Conservation (phyloP, 345 rosid species). For the Euphorbia peplus region DNA sequence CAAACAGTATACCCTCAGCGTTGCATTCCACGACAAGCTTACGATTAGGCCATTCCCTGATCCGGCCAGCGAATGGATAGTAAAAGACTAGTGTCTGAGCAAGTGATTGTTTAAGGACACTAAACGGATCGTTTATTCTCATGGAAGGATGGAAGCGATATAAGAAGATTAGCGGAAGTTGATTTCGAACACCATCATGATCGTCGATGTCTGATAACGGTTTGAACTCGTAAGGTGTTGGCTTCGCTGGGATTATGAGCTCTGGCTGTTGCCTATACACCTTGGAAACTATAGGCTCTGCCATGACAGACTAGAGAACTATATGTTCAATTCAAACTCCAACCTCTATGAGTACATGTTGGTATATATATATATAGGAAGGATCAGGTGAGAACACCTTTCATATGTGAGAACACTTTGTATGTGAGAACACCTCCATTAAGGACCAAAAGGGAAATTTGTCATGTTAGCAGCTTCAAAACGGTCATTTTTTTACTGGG, state of each 20-base stretch:
- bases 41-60: neutral
- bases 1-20: conserved; percentile 9
- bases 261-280: conserved; percentile 11
- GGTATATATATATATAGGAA: too few species aligned
- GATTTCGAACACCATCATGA: conserved; percentile 4
- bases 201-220: conserved; percentile 16
- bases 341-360: too few species aligned
- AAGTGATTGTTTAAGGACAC: conserved; percentile 8
- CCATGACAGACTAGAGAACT: too few species aligned
- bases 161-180: neutral
- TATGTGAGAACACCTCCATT: too few species aligned
- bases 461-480: too few species aligned
- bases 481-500: too few species aligned
- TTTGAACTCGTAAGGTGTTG: conserved; percentile 7
- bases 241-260: conserved; percentile 11
- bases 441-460: too few species aligned
- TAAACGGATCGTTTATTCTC: conserved; percentile 7
- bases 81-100: conserved; percentile 12
- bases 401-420: too few species aligned
- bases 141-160: conserved; percentile 7
- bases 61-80: conserved; percentile 16
- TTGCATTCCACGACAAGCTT: conserved; percentile 16
- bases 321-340: too few species aligned
- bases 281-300: neutral
- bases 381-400: too few species aligned